These are phyloP conservation scores for Dillenia turbinata DNA, from an alignment of 164 flowering plant genomes.

Conservation along the genomic window DNA sequence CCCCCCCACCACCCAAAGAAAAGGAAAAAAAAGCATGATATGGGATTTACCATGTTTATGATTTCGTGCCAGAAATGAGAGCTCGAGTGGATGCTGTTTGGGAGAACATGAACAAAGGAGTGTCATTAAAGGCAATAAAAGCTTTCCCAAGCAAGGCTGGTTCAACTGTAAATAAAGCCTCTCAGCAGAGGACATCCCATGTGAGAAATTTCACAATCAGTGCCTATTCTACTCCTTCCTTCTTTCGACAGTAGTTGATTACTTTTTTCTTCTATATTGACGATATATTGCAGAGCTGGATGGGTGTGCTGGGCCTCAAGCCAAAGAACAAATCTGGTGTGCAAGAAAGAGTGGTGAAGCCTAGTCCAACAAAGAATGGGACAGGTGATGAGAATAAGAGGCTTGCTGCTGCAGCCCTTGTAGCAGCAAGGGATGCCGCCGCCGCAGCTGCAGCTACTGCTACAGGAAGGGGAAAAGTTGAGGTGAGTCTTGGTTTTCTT, in stretches of 20 bases:
- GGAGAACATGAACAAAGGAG: slow-evolving; percentile 82
- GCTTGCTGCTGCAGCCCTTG: slow-evolving; percentile 89
- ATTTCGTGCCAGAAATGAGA: slow-evolving; percentile 45
- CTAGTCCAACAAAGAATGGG: slow-evolving; percentile 27
- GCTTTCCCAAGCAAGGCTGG: slow-evolving; percentile 27
- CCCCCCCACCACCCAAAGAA: too few species aligned
- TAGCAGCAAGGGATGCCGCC: slow-evolving; percentile 70
- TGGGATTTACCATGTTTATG: slow-evolving; percentile 1
- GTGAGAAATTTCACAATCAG: slow-evolving; percentile 25
- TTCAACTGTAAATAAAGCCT: slow-evolving; percentile 29
- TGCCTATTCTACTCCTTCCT: slow-evolving; percentile 1
- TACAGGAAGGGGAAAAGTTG: slow-evolving; percentile 68
- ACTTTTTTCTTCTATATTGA: background rate
- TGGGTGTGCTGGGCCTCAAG: slow-evolving; percentile 58
- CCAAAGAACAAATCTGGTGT: slow-evolving; percentile 34
- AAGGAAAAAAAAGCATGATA: too few species aligned
- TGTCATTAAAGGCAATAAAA: slow-evolving; percentile 35
- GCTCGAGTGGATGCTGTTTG: slow-evolving; percentile 75
- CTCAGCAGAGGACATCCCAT: slow-evolving; percentile 26
- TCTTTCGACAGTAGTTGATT: background rate
- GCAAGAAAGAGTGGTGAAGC: slow-evolving; percentile 20
- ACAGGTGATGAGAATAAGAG: slow-evolving; percentile 60
- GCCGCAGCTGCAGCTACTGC: slow-evolving; percentile 35
- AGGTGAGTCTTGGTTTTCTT: slow-evolving; percentile 35
- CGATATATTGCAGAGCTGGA: slow-evolving; percentile 53